phyloP scores from a whole-genome alignment of 805 yeast genomes.

The Yarrowia porcina region DNA sequence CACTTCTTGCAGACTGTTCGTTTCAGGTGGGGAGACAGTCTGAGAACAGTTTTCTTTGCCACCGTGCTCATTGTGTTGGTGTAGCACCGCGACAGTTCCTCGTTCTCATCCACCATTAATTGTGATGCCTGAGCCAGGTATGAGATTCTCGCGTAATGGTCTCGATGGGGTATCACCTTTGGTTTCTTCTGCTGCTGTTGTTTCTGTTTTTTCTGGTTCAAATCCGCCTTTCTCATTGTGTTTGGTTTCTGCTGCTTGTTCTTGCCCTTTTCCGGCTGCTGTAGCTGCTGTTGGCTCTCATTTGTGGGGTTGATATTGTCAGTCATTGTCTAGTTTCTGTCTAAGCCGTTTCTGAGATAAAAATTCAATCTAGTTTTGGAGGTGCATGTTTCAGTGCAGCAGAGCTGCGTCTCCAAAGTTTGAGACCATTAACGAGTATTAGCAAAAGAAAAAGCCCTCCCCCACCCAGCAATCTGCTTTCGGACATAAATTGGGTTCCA shows the following conservation, averaged over 20 bases:
- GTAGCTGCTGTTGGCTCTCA: neutral
- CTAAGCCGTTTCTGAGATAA: neutral
- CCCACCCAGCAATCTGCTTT: slow-evolving; percentile 11
- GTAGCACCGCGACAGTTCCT: slow-evolving; percentile 54
- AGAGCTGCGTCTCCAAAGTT: neutral
- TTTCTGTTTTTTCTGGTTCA: neutral
- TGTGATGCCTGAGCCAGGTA: slow-evolving; percentile 39
- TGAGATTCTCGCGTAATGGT: slow-evolving; percentile 34
- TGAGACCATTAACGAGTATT: neutral
- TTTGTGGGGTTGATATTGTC: neutral
- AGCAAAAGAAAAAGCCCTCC: neutral
- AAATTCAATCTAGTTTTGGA: neutral
- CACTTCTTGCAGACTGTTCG: slow-evolving; percentile 70
- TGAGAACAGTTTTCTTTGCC: slow-evolving; percentile 63
- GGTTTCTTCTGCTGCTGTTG: slow-evolving; percentile 11
- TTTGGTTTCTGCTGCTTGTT: neutral
- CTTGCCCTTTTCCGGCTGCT: neutral
- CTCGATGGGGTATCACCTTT: slow-evolving; percentile 43
- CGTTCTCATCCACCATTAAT: slow-evolving; percentile 31
- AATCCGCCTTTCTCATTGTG: slow-evolving; percentile 1
- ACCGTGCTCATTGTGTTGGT: slow-evolving; percentile 55
- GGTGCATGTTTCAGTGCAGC: neutral
- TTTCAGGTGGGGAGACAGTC: slow-evolving; percentile 54
- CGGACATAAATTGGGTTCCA: neutral
- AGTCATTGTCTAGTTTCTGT: neutral